Conservation (phyloP, 805 yeast genomes). For the Cyberlindnera sargentensis region DNA sequence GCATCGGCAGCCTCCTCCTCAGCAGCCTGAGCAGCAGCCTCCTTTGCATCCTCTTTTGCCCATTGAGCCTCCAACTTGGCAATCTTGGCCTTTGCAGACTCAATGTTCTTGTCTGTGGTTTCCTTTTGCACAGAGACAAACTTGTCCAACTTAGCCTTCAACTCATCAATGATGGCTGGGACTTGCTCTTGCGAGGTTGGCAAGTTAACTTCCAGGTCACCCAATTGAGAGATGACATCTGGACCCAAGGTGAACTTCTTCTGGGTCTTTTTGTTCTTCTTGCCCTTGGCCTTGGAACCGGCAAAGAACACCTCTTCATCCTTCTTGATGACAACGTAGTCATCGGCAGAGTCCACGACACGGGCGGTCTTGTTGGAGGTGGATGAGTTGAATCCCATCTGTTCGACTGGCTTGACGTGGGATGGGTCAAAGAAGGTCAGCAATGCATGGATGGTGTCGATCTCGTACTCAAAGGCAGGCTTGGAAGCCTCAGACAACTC, state of each 20-base stretch:
- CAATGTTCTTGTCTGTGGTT: slow-evolving; percentile 70
- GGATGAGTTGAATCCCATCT: slow-evolving; percentile 26
- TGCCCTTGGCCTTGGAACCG: slow-evolving; percentile 34
- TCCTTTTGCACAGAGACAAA: slow-evolving; percentile 70
- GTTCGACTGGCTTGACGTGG: slow-evolving; percentile 49
- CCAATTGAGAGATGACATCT: slow-evolving; percentile 66
- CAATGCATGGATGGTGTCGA: slow-evolving; percentile 66
- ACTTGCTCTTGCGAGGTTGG: slow-evolving; percentile 75
- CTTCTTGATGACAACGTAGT: slow-evolving; percentile 58
- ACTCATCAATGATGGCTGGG: slow-evolving; percentile 52
- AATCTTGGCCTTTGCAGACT: slow-evolving; percentile 69
- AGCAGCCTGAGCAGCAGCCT: slow-evolving; percentile 16
- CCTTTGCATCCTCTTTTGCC: slow-evolving; percentile 38
- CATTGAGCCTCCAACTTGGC: slow-evolving; percentile 55
- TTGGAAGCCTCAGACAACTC: slow-evolving; percentile 64
- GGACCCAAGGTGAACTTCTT: slow-evolving; percentile 69
- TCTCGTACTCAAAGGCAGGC: slow-evolving; percentile 83
- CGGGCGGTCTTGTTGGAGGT: slow-evolving; percentile 26
- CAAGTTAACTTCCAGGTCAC: slow-evolving; percentile 67
- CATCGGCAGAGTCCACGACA: slow-evolving; percentile 55
- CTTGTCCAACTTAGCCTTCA: slow-evolving; percentile 65
- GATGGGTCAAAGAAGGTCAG: slow-evolving; percentile 73
- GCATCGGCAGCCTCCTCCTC: slow-evolving; percentile 9
- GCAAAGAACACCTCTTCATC: slow-evolving; percentile 53
- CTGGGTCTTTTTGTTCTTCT: slow-evolving; percentile 48